Evolutionary conservation across 371 early-diverging fungal genomes (phyloP), one percentile per base, ranked within the genome.

Genomic region (Mortierella sp.): DNA sequence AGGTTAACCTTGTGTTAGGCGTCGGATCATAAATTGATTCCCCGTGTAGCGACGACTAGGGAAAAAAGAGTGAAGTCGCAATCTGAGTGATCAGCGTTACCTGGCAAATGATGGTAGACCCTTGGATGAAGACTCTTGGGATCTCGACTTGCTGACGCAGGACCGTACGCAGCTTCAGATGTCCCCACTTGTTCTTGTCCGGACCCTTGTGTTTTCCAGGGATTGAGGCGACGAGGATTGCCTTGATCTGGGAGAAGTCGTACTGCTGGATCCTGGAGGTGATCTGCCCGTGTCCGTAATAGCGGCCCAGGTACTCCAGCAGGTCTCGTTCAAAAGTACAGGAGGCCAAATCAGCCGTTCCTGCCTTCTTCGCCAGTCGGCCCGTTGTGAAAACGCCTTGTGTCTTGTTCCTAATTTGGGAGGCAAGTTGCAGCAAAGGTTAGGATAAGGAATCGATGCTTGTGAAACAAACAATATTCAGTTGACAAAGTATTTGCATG

Each of bases 241-340:
- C 90, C 58, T 76, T 68, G 43, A 79, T 63, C 2, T 48, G 39
- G 39, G 64, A 61, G 76, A 90, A 93, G 66, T 92, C 91, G 66
- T 85, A 92, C 26, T 77, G 67, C 41, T 69, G 45, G 10, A 93
- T 29, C 19, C 73, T 65, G 9, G 81, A 72, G 79, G 71, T 74
- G 84, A 85, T 24, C 64, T 67, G 55, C 29, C 61, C 43, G 77
- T 70, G 55, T 34, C 71, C 16, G 39, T 68, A 11, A 70, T 92
- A 92, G 4, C 73, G 79, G 9, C 63, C 58, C 29, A 93, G 65
- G 72, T 92, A 93, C 39, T 71, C 86, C 9, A 88, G 13, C 10
- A 93, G 71, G 68, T 93, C 91, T 3, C 76, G 79, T 70, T 91
- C 92, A 70, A 93, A 93, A 26, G 82, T 79, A 14, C 87, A 87